Percentiles rank a stretch among this genome's conserved stretches.
These are phyloP conservation scores for Monoraphidium neglectum DNA, from an alignment of 139 green algal species.

Conservation along the genomic window DNA sequence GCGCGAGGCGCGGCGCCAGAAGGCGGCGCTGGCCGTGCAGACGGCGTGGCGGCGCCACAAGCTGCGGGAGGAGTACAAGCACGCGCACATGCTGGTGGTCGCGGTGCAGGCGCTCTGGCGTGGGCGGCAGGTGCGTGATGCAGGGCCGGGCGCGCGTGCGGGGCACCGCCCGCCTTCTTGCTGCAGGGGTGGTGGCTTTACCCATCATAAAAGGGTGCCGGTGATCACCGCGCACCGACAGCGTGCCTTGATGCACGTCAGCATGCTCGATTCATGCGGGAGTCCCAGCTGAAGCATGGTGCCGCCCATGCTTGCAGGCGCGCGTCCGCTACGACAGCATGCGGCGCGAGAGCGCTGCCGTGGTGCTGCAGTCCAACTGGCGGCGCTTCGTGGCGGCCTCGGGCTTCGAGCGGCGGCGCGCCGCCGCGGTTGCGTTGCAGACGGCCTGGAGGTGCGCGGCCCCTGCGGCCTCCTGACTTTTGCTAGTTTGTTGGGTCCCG, in stretches of 20 bases:
- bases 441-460: constrained; percentile 17
- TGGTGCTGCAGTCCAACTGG: constrained; percentile 26
- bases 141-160: constrained; percentile 38
- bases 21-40: constrained; percentile 80
- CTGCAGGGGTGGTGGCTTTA: constrained; percentile 14
- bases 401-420: neutral
- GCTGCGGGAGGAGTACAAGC: constrained; percentile 24
- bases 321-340: no score
- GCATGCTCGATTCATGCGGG: no score
- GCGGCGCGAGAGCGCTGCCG: constrained; percentile 13
- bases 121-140: constrained; percentile 39
- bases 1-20: constrained; percentile 44
- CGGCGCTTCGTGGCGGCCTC: neutral
- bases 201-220: neutral
- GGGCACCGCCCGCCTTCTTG: constrained; percentile 26
- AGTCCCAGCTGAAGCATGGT: no score
- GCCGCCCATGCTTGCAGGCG: no score
- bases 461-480: constrained; percentile 3
- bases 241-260: no score
- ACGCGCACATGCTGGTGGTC: constrained; percentile 3
- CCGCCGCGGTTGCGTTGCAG: constrained; percentile 20
- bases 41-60: constrained; percentile 56
- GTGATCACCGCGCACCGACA: no score
- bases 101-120: constrained; percentile 42
- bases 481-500: neutral